Base-by-base conservation (phyloP, 805 yeast species). In the Cyberlindnera euphorbiae region DNA sequence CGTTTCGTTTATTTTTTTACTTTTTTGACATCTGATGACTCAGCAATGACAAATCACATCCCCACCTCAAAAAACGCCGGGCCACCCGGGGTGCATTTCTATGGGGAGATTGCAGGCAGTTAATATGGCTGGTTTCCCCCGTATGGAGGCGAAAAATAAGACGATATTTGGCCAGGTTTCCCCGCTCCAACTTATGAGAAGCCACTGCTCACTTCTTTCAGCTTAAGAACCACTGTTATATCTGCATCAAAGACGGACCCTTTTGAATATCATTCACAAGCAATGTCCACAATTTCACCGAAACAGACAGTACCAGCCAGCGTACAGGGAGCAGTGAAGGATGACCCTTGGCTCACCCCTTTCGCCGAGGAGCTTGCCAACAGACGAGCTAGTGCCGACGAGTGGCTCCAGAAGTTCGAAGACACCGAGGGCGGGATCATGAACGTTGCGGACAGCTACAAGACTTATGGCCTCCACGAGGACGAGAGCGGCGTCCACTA, bases 261-360 rank as follows among this genome's bases (percentile, higher is more conserved):
- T n/a, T n/a, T n/a, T n/a, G n/a, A n/a, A n/a, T n/a, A n/a, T n/a
- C n/a, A n/a, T n/a, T n/a, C n/a, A n/a, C n/a, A n/a, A n/a, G n/a
- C n/a, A n/a, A n/a, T n/a, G n/a, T n/a, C n/a, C n/a, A n/a, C n/a
- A n/a, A n/a, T n/a, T n/a, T 19, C 22, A 19, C 22, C 22, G 22
- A 19, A 9, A n/a, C n/a, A n/a, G n/a, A n/a, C n/a, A n/a, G 17
- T 26, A 7, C 52, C 54, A 12, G 30, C 29, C 4, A 36, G 38
- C 10, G 55, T 50, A 15, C 30, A 44, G 25, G 84, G 78, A 5
- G 80, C 81, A n/a, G 62, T 85, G 19, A 76, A 73, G 24, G 58
- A 77, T 27, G 98, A 90, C 52, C 93, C 96, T 1, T 90, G 88
- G 84, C 68, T 90, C 39, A 79, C 79, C 51, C 96, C 97, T 0